Percentiles rank a stretch among this genome's conserved stretches.
phyloP scores from a whole-genome alignment of 2,329 filamentous ascomycete species.

The Arthrinium phaeospermum region DNA sequence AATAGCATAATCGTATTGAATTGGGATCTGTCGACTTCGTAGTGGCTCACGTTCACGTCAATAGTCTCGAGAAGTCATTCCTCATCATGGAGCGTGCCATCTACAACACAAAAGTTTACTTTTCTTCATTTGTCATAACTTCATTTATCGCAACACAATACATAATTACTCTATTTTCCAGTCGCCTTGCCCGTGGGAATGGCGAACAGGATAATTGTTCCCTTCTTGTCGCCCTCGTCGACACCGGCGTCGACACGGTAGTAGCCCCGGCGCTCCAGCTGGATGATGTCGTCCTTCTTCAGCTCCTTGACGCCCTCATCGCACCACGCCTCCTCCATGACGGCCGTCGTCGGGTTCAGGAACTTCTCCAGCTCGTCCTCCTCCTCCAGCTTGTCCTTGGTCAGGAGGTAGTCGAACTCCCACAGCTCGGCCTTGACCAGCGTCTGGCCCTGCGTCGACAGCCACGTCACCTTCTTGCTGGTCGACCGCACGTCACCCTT shows the following conservation, averaged over 20 bases:
- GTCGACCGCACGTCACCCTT: conserved; percentile 94
- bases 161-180: conserved; percentile 40
- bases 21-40: neutral
- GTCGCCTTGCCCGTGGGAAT: conserved; percentile 61
- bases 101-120: neutral
- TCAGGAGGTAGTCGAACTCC: conserved; percentile 94
- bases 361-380: conserved; percentile 86
- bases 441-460: conserved; percentile 76
- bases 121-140: conserved; percentile 8
- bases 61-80: neutral
- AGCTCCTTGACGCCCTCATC: conserved; percentile 81
- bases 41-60: neutral
- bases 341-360: conserved; percentile 77
- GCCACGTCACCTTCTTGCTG: conserved; percentile 95
- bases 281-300: conserved; percentile 89
- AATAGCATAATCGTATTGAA: neutral
- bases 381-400: conserved; percentile 91
- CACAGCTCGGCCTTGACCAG: conserved; percentile 84
- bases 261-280: conserved; percentile 92
- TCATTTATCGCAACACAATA: neutral
- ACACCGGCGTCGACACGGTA: conserved; percentile 80
- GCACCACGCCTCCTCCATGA: conserved; percentile 74
- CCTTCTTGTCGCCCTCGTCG: conserved; percentile 56
- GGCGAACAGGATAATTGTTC: conserved; percentile 60
- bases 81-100: neutral